These are phyloP conservation scores for Xerophyta viscosa DNA, from an alignment of 106 monocot species.

Conservation along the genomic window DNA sequence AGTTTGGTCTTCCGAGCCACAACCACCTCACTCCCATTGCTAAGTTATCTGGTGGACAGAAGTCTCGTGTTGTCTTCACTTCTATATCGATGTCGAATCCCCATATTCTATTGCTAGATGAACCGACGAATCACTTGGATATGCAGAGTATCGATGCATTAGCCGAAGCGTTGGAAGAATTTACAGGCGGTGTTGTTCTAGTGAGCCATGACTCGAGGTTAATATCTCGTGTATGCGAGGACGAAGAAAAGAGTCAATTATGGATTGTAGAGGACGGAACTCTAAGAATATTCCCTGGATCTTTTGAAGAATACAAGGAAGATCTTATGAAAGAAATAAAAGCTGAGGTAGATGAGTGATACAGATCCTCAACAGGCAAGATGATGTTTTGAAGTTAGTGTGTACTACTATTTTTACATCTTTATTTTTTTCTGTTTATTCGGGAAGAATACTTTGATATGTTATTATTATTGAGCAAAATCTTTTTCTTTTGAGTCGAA, in stretches of 20 bases:
- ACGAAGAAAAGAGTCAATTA: constrained; percentile 81
- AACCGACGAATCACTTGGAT: constrained; percentile 94
- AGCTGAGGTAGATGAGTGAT: constrained; percentile 87
- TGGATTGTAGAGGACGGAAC: constrained; percentile 94
- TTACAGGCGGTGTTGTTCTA: constrained; percentile 89
- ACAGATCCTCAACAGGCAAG: background rate
- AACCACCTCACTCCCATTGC: constrained; percentile 95
- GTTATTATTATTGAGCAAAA: too few relatives aligned
- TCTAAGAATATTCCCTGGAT: constrained; percentile 58
- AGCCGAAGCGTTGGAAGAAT: constrained; percentile 87
- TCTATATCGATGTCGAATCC: constrained; percentile 96
- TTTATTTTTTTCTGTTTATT: too few relatives aligned
- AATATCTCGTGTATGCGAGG: constrained; percentile 88
- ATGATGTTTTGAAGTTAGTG: constrained; percentile 8
- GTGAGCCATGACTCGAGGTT: constrained; percentile 93
- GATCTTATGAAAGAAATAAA: constrained; percentile 90
- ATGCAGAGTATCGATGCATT: constrained; percentile 99
- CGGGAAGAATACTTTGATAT: too few relatives aligned
- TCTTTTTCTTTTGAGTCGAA: too few relatives aligned
- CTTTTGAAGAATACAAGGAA: constrained; percentile 96
- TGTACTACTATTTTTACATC: too few relatives aligned
- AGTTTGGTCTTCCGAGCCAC: constrained; percentile 95
- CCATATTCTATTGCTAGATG: constrained; percentile 87
- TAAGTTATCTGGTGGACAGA: constrained; percentile 94
- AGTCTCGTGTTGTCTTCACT: constrained; percentile 87